Evolutionary conservation across 2,329 filamentous ascomycete species (phyloP).

Genomic region (Scedosporium apiospermum): DNA sequence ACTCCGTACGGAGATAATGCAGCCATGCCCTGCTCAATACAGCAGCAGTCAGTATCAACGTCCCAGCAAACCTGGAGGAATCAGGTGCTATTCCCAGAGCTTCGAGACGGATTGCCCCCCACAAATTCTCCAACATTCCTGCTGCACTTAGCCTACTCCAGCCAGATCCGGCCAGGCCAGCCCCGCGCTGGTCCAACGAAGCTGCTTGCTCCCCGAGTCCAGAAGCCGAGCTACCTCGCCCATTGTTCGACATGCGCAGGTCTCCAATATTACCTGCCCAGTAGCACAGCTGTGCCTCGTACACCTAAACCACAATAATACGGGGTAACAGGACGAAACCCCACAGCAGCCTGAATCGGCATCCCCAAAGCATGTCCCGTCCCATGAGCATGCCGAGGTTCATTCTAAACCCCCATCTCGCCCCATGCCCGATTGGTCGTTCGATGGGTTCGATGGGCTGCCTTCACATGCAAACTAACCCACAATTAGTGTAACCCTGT

Average conservation of each 20-base stretch:
- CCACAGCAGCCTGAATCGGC: not conserved
- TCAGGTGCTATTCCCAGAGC: not conserved
- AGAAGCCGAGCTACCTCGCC: not conserved
- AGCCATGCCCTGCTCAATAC: not conserved
- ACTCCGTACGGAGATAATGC: too few species aligned
- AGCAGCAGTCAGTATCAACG: not conserved
- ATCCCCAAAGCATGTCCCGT: not conserved
- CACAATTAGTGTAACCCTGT: not conserved
- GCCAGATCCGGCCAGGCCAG: not conserved
- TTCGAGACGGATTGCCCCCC: not conserved
- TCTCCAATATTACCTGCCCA: not conserved
- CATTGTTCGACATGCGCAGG: not conserved
- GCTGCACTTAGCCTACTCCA: too few species aligned
- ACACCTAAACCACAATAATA: not conserved
- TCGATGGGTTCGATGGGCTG: not conserved
- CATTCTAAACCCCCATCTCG: not conserved
- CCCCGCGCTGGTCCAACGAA: not conserved
- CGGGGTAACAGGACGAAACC: not conserved
- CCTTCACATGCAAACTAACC: slow-evolving; percentile 6
- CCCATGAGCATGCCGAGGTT: slow-evolving; percentile 2
- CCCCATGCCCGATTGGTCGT: not conserved
- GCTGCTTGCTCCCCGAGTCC: not conserved
- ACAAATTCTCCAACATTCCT: not conserved
- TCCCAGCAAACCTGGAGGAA: not conserved
- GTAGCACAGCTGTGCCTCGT: not conserved